Conservation (phyloP, 2,329 filamentous ascomycete genomes). For the Chlorencoelia australis region DNA sequence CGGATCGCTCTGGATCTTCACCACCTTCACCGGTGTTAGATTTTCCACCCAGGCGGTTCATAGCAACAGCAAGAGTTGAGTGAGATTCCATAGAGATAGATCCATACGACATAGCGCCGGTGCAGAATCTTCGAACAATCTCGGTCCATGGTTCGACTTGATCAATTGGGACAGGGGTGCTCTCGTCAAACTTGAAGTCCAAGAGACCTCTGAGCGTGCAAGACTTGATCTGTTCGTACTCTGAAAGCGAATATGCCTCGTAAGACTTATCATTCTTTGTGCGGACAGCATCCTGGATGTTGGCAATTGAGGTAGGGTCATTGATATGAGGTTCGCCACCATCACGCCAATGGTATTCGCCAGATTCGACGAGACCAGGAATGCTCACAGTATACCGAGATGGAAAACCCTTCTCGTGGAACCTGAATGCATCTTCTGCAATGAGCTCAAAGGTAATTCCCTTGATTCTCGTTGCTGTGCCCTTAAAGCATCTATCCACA, state of each 20-base stretch:
- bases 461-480: slow-evolving; percentile 87
- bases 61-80: slow-evolving; percentile 87
- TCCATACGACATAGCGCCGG: slow-evolving; percentile 96
- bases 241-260: slow-evolving; percentile 85
- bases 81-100: slow-evolving; percentile 98
- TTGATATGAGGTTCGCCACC: slow-evolving; percentile 93
- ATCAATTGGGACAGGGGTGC: slow-evolving; percentile 78
- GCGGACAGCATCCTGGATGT: slow-evolving; percentile 91
- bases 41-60: slow-evolving; percentile 94
- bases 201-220: slow-evolving; percentile 90
- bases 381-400: slow-evolving; percentile 66
- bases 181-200: slow-evolving; percentile 91
- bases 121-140: slow-evolving; percentile 92
- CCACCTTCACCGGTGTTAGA: slow-evolving; percentile 97
- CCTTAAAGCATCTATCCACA: slow-evolving; percentile 88
- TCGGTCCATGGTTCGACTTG: slow-evolving; percentile 98
- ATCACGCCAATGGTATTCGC: slow-evolving; percentile 97
- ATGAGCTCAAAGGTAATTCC: slow-evolving; percentile 91
- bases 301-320: slow-evolving; percentile 88
- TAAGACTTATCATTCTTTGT: slow-evolving; percentile 99
- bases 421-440: slow-evolving; percentile 85
- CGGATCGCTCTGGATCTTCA: slow-evolving; percentile 84
- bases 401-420: slow-evolving; percentile 90
- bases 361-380: slow-evolving; percentile 78
- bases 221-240: slow-evolving; percentile 93